Percentiles rank a stretch among this genome's conserved stretches.
Evolutionary conservation across 441 rosid genomes (phyloP).

Genomic region (Isatis lusitanica): DNA sequence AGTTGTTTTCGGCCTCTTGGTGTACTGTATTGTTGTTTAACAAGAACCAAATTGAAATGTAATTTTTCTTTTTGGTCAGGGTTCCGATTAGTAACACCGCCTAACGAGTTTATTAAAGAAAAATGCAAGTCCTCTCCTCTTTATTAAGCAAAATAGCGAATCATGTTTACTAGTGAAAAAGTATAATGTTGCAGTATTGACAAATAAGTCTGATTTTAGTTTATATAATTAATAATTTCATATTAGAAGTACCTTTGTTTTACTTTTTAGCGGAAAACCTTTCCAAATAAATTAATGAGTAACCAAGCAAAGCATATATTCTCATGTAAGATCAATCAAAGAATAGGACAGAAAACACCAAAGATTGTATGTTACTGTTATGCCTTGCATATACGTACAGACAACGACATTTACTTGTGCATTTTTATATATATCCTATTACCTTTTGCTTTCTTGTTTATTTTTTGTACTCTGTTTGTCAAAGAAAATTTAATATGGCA

Average conservation of each 20-base stretch:
- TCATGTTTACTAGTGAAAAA: too few relatives aligned
- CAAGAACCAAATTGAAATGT: not conserved
- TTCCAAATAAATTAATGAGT: constrained; percentile 7
- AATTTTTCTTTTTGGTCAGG: not conserved
- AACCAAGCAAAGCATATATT: constrained; percentile 33
- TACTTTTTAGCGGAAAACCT: not conserved
- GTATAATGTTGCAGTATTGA: not conserved
- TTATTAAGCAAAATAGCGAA: not conserved
- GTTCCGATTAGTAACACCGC: not conserved
- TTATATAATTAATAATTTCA: not conserved
- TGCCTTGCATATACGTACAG: constrained; percentile 21
- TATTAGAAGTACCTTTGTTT: not conserved
- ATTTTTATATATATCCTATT: not conserved
- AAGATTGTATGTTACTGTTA: constrained; percentile 14
- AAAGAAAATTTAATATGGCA: not conserved
- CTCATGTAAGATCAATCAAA: constrained; percentile 14
- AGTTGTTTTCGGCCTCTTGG: not conserved
- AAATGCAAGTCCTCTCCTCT: not conserved
- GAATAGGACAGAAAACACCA: constrained; percentile 2
- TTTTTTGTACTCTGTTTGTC: not conserved
- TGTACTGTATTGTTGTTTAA: not conserved
- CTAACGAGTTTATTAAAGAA: not conserved
- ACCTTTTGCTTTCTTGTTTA: not conserved
- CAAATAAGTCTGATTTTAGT: not conserved
- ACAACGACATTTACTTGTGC: not conserved